Conservation (phyloP, 2,329 filamentous ascomycete genomes). For the Ophiocordyceps australis region DNA sequence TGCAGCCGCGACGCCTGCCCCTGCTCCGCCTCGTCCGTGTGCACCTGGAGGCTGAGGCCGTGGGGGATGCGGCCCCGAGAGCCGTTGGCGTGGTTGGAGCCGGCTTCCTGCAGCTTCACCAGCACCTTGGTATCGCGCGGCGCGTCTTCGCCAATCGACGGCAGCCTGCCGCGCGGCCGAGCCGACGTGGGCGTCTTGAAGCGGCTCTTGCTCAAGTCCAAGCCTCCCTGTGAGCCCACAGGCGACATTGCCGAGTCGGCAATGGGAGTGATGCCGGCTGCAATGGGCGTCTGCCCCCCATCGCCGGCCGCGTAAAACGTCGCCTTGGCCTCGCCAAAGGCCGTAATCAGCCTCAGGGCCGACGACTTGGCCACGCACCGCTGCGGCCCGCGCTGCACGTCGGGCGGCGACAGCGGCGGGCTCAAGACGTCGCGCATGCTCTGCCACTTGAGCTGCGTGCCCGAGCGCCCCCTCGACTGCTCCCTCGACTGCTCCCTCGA, state of each 20-base stretch:
- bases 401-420: slow-evolving; percentile 57
- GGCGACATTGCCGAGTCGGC: slow-evolving; percentile 53
- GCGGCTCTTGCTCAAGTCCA: slow-evolving; percentile 47
- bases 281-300: slow-evolving; percentile 54
- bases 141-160: slow-evolving; percentile 52
- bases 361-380: slow-evolving; percentile 59
- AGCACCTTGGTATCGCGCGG: slow-evolving; percentile 33
- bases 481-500: slow-evolving; percentile 73
- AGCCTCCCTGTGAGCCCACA: slow-evolving; percentile 37
- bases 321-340: slow-evolving; percentile 55
- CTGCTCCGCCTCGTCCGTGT: slow-evolving; percentile 30
- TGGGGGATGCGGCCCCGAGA: slow-evolving; percentile 66
- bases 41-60: slow-evolving; percentile 46
- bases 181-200: slow-evolving; percentile 54
- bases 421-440: slow-evolving; percentile 45
- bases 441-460: slow-evolving; percentile 35
- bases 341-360: slow-evolving; percentile 78
- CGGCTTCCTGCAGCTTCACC: slow-evolving; percentile 40
- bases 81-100: slow-evolving; percentile 42
- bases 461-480: slow-evolving; percentile 36
- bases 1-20: slow-evolving; percentile 35
- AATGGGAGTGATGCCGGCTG: slow-evolving; percentile 75
- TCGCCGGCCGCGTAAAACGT: slow-evolving; percentile 42
- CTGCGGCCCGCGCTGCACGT: slow-evolving; percentile 37
- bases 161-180: slow-evolving; percentile 41